phyloP scores from a whole-genome alignment of 495 filamentous ascomycete genomes.

The Rostrohypoxylon terebratum region DNA sequence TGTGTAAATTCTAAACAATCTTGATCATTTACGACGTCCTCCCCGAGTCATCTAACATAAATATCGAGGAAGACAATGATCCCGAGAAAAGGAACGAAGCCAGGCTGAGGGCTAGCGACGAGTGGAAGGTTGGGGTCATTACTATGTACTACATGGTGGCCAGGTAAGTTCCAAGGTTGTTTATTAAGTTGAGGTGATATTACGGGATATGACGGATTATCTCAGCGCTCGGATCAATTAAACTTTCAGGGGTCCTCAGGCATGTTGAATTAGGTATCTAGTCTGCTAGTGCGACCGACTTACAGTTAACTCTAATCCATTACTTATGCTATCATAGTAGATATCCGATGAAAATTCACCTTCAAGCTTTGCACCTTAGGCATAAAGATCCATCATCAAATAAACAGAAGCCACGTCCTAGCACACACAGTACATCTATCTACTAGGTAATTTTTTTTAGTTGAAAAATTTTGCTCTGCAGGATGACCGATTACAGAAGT shows the following conservation, averaged over 20 bases:
- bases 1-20: not conserved
- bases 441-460: not conserved
- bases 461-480: not conserved
- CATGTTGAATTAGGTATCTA: not conserved
- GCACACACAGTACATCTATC: not conserved
- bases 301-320: too few species aligned
- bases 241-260: conserved; percentile 26
- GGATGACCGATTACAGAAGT: not conserved
- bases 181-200: conserved; percentile 42
- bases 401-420: not conserved
- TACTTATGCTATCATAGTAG: too few species aligned
- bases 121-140: conserved; percentile 17
- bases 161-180: conserved; percentile 5
- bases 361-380: not conserved
- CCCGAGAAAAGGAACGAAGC: not conserved
- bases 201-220: conserved; percentile 35
- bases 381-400: not conserved
- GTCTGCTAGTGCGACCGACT: not conserved
- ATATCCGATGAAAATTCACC: too few species aligned
- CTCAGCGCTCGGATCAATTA: conserved; percentile 26
- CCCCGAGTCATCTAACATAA: not conserved
- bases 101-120: conserved; percentile 4
- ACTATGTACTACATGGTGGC: conserved; percentile 27
- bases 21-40: conserved; percentile 4
- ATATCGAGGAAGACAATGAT: not conserved